These are phyloP conservation scores for Mycena crocata DNA, from an alignment of 768 basidiomycete species.

Conservation along the genomic window DNA sequence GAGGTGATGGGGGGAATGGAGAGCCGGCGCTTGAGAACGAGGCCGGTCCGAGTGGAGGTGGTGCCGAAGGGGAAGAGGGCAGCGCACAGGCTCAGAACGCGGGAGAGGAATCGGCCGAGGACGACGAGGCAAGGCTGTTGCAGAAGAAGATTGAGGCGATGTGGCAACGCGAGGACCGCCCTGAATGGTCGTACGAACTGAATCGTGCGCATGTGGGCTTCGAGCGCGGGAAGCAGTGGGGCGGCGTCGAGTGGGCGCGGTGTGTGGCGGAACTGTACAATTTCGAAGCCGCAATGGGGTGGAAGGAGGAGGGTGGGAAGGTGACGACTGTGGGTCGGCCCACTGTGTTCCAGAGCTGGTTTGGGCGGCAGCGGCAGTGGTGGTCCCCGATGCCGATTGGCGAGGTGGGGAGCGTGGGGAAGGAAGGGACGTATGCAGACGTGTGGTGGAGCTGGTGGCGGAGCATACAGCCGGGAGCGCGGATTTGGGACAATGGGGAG, in stretches of 20 bases:
- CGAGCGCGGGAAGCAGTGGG: not conserved
- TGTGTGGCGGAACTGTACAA: not conserved
- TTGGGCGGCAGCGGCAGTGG: not conserved
- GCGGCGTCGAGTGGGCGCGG: not conserved
- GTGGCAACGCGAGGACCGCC: slow-evolving; percentile 1
- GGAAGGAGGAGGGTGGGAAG: not conserved
- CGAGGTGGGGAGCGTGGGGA: not conserved
- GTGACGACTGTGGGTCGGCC: not conserved
- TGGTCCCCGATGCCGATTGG: too few species aligned
- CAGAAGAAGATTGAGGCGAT: not conserved
- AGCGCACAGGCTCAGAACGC: too few species aligned
- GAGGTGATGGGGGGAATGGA: not conserved
- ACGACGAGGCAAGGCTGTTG: not conserved
- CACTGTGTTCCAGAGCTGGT: not conserved
- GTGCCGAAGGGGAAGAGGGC: not conserved
- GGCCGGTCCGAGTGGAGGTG: too few species aligned
- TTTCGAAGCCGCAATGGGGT: not conserved
- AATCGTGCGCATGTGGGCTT: not conserved
- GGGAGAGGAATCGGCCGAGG: not conserved
- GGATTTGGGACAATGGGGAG: not conserved
- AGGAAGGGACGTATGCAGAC: not conserved
- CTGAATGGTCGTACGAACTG: not conserved
- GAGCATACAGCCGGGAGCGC: not conserved
- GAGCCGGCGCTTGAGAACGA: not conserved
- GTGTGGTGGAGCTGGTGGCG: not conserved